Evolutionary conservation across 371 early-diverging fungal genomes (phyloP), one percentile per base, ranked within the genome.

Genomic region (Mucor sp.): DNA sequence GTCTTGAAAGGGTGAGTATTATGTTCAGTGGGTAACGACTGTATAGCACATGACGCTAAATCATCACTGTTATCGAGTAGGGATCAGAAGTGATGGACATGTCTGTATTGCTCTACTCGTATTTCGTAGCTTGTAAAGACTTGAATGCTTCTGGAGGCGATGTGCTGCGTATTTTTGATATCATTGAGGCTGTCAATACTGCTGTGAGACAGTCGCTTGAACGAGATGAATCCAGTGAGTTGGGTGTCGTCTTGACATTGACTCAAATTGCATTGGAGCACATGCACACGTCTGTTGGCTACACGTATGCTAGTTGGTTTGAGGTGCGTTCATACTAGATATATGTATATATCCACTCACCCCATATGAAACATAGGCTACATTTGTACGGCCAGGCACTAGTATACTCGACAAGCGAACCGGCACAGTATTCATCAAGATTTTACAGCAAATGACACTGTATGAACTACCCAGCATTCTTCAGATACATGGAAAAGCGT

Each of bases 381-480:
- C 33, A n/a, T 57, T 57, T 57, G 32, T 57, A 5, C 15, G 30
- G 17, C 9, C n/a, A 30, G 19, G 33, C 7, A 23, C 15, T 6
- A 32, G 19, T 28, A 33, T 57, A 32, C 32, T 64, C 2, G 65
- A 57, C 14, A 72, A 69, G 32, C 44, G 47, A n/a, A 67, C 32
- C 37, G 47, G 60, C 19, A 28, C 44, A 2, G 11, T 59, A 17
- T 67, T 72, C 11, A 41, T 75, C 28, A 63, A 66, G 2, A 28
- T 30, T 1, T 37, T 75, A 6, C 55, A 69, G 30, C 60, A 60
- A 11, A 35, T 65, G 56, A 32, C 60, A 0, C 63, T 70, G 1
- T 75, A 65, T 25, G 76, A 75, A 32, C 14, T 67, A 55, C 68
- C 76, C 1, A 73, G 70, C 23, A 23, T 75, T 4, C 61, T 75